Base-by-base conservation (phyloP, 73 alveolate genomes). In the Blepharisma stoltei region DNA sequence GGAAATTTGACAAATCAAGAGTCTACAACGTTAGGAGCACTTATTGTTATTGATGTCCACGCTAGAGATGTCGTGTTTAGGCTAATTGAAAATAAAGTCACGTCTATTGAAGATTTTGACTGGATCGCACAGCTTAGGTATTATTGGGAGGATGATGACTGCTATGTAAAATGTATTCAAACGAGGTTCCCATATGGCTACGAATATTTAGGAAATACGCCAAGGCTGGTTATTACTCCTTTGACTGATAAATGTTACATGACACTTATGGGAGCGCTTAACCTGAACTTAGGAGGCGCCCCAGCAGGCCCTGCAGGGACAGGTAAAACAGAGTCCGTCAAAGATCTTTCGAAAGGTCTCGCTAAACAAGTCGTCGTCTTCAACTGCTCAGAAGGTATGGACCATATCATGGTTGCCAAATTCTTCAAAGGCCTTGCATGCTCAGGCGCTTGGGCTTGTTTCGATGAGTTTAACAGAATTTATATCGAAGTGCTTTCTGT, bases 241-340 rank as follows among this genome's bases (percentile, higher is more conserved):
- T 86, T 98, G 55, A 98, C 99, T 46, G 99, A 98, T 92, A 98
- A 95, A 92, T 95, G 98, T 67, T 93, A 96, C 81, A 93, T 95
- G 96, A 96, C 99, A 6, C 86, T 95, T 20, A 96, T 96, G 99
- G 99, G 99, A 38, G 99, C 99, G 6, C 87, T 96, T 44, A 85
- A 94, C 70, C 94, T 96, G 8, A 95, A 95, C 81, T 67, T 95
- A 81, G 99, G 99, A 47, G 98, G 99, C 18, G 99, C 99, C 50
- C 98, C 98, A 8, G 99, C 99, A 23, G 99, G 99, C 20, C 99
- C 99, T 0, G 99, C 99, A 6, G 99, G 99, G 47, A 97, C 99
- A 7, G 99, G 99, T 6, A 97, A 97, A 89, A 97, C 99, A 0
- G 99, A 97, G 77, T 92, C 98, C 54, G 94, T 97, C 77, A 80